Percentiles rank a stretch among this genome's conserved stretches.
phyloP scores from a whole-genome alignment of 2,329 filamentous ascomycete genomes.

The Pseudogymnoascus sp. region DNA sequence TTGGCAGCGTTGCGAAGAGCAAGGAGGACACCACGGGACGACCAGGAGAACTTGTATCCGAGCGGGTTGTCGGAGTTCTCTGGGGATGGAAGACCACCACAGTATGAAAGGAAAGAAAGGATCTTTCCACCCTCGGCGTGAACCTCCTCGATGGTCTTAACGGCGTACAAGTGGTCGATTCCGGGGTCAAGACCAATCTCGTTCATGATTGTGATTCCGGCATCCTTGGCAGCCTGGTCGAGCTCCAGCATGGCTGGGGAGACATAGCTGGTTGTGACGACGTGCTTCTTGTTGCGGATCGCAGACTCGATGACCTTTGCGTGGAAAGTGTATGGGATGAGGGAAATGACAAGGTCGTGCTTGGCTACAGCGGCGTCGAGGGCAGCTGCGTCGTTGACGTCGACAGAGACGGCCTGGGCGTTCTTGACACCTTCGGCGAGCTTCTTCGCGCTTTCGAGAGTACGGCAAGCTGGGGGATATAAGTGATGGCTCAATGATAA shows the following conservation, averaged over 20 bases:
- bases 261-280: slow-evolving; percentile 91
- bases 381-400: slow-evolving; percentile 67
- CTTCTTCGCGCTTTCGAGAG: slow-evolving; percentile 66
- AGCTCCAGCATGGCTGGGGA: slow-evolving; percentile 89
- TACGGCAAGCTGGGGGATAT: slow-evolving; percentile 61
- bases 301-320: slow-evolving; percentile 85
- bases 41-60: slow-evolving; percentile 80
- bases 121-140: slow-evolving; percentile 84
- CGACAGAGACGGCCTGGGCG: slow-evolving; percentile 70
- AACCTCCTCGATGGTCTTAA: slow-evolving; percentile 84
- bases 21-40: slow-evolving; percentile 75
- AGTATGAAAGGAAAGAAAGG: slow-evolving; percentile 72
- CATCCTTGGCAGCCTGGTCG: slow-evolving; percentile 72
- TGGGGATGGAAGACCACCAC: slow-evolving; percentile 65
- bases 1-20: slow-evolving; percentile 80
- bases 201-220: slow-evolving; percentile 95
- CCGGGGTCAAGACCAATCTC: slow-evolving; percentile 78
- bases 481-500: not conserved
- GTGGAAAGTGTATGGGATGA: slow-evolving; percentile 92
- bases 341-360: slow-evolving; percentile 67
- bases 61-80: slow-evolving; percentile 81
- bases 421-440: slow-evolving; percentile 65
- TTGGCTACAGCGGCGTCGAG: slow-evolving; percentile 75
- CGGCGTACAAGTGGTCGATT: slow-evolving; percentile 66
- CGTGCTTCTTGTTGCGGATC: slow-evolving; percentile 89